Evolutionary conservation across 352 stramenopile species (phyloP).

Genomic region (Pythium brassicae): DNA sequence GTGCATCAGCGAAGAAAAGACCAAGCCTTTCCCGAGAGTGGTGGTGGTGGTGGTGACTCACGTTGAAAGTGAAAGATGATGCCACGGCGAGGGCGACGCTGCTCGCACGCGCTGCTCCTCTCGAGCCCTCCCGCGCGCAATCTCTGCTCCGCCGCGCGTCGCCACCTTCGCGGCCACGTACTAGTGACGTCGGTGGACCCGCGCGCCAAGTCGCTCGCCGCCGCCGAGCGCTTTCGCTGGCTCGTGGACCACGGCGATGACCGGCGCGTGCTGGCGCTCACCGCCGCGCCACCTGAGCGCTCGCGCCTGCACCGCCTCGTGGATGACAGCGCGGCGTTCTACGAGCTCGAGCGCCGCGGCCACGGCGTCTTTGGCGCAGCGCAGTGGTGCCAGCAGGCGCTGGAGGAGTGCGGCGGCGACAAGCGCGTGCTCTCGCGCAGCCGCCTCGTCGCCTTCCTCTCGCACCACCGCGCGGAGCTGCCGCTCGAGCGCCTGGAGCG

Average conservation of each 20-base stretch:
- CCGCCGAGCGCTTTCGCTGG: slow-evolving; percentile 26
- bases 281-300: slow-evolving; percentile 15
- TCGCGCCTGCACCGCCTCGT: slow-evolving; percentile 23
- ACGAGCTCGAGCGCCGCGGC: slow-evolving; percentile 65
- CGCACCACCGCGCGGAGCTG: slow-evolving; percentile 41
- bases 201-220: slow-evolving; percentile 19
- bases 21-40: not conserved
- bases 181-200: slow-evolving; percentile 18
- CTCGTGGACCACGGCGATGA: slow-evolving; percentile 17
- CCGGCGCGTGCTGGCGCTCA: slow-evolving; percentile 36
- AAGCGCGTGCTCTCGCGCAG: slow-evolving; percentile 42
- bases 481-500: slow-evolving; percentile 33
- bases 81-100: slow-evolving; percentile 5
- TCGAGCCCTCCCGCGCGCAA: not conserved
- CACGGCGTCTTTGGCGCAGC: slow-evolving; percentile 47
- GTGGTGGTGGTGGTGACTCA: not conserved
- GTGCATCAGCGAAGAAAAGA: not conserved
- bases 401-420: slow-evolving; percentile 60
- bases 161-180: slow-evolving; percentile 21
- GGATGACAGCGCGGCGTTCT: slow-evolving; percentile 30
- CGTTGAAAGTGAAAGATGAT: slow-evolving; percentile 9
- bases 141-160: too few relatives aligned
- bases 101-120: not conserved
- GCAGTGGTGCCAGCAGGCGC: slow-evolving; percentile 63
- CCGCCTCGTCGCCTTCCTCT: slow-evolving; percentile 44